These are phyloP conservation scores for Lactuca saligna DNA, from an alignment of 129 eudicot genomes.

Conservation along the genomic window DNA sequence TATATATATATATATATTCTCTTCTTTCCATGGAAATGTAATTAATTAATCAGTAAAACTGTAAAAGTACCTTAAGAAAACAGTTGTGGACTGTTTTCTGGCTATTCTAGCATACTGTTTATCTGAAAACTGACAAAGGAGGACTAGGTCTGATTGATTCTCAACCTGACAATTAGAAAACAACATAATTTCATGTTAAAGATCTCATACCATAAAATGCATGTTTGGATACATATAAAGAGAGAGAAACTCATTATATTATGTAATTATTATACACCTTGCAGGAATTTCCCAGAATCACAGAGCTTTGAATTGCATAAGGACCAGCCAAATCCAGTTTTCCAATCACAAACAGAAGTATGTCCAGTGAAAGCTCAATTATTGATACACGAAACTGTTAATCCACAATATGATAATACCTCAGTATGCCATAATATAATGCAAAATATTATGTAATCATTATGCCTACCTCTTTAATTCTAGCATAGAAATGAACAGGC, in stretches of 20 bases:
- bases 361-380: conserved; percentile 82
- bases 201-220: conserved; percentile 13
- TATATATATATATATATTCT: too few relatives aligned
- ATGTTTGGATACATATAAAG: conserved; percentile 16
- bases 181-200: conserved; percentile 15
- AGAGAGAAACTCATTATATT: conserved; percentile 3
- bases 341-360: conserved; percentile 76
- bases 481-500: conserved; percentile 59
- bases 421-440: conserved; percentile 13
- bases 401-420: conserved; percentile 25
- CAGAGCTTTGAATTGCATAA: conserved; percentile 66
- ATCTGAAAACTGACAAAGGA: conserved; percentile 67
- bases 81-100: conserved; percentile 55
- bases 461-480: conserved; percentile 64
- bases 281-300: conserved; percentile 82
- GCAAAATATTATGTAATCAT: conserved; percentile 1
- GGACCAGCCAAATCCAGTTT: conserved; percentile 92
- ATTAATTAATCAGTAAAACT: neutral
- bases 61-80: conserved; percentile 60
- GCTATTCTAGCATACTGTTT: conserved; percentile 60
- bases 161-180: conserved; percentile 63
- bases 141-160: conserved; percentile 68
- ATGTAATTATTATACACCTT: conserved; percentile 56
- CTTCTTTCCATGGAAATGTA: too few relatives aligned
- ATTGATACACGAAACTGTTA: conserved; percentile 67